These are phyloP conservation scores for Theileria orientalis DNA, from an alignment of 169 alveolate species.

Conservation along the genomic window DNA sequence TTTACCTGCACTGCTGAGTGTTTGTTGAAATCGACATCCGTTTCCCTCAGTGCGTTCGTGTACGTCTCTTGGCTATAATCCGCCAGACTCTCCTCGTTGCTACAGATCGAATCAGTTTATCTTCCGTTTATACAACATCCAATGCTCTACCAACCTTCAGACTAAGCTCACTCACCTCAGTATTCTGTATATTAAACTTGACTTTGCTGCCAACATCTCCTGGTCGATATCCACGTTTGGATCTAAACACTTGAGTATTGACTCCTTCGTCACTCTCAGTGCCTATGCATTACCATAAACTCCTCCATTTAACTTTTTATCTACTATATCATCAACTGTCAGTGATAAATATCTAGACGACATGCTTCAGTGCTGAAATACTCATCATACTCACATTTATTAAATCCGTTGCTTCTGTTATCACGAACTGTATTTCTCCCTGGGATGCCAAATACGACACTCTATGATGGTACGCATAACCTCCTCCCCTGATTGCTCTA, in stretches of 20 bases:
- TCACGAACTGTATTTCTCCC: constrained; percentile 69
- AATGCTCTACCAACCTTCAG: not conserved
- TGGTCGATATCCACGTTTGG: constrained; percentile 51
- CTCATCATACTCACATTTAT: constrained; percentile 16
- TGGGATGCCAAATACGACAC: constrained; percentile 52
- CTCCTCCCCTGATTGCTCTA: constrained; percentile 78
- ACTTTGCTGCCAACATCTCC: constrained; percentile 60
- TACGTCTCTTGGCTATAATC: constrained; percentile 68
- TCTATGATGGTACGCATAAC: constrained; percentile 70
- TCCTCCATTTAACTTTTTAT: constrained; percentile 21
- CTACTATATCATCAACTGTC: too few species aligned
- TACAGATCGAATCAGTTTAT: not conserved
- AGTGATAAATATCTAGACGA: not conserved
- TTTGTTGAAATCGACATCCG: constrained; percentile 24
- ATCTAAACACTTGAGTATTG: constrained; percentile 24
- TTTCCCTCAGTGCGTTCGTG: constrained; percentile 57
- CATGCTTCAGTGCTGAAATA: not conserved
- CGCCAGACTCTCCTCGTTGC: constrained; percentile 61
- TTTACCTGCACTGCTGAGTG: constrained; percentile 11
- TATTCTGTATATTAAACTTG: constrained; percentile 65
- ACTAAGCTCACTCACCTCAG: too few species aligned
- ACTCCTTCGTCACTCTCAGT: constrained; percentile 58
- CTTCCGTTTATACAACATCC: not conserved
- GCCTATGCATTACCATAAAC: constrained; percentile 57
- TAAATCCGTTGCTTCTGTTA: constrained; percentile 48